A percentile compares a stretch with the other conserved stretches of the same genome.
Conservation (phyloP, 1,139 yeast genomes). For the Maudiozyma humilis region DNA sequence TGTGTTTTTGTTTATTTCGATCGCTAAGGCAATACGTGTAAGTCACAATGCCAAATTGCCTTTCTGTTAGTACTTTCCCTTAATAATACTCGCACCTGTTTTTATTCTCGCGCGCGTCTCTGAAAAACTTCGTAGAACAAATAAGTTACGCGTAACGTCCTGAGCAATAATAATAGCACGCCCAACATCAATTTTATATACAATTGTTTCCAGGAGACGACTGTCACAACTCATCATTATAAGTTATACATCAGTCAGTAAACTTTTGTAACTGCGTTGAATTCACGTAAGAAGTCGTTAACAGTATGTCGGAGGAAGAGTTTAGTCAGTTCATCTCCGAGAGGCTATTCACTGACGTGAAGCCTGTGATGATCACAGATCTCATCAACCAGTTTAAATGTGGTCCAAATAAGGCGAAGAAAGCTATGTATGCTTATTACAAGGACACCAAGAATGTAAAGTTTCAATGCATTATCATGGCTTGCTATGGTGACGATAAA, state of each 20-base stretch:
- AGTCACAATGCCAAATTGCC: too few relatives aligned
- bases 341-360: slow-evolving; percentile 18
- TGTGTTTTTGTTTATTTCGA: too few relatives aligned
- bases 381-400: slow-evolving; percentile 21
- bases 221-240: too few relatives aligned
- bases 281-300: too few relatives aligned
- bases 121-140: neutral
- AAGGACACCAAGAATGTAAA: slow-evolving; percentile 18
- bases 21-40: too few relatives aligned
- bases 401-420: slow-evolving; percentile 24
- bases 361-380: slow-evolving; percentile 28
- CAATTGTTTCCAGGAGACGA: too few relatives aligned
- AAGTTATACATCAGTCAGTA: too few relatives aligned
- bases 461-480: slow-evolving; percentile 25
- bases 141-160: neutral
- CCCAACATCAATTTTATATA: too few relatives aligned
- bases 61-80: too few relatives aligned
- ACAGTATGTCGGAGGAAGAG: slow-evolving; percentile 4
- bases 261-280: too few relatives aligned
- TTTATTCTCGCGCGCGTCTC: neutral
- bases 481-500: slow-evolving; percentile 17
- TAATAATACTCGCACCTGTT: neutral
- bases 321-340: slow-evolving; percentile 15
- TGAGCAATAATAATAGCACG: too few relatives aligned
- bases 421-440: slow-evolving; percentile 25